Percentiles rank a stretch among this genome's conserved stretches.
phyloP scores from a whole-genome alignment of 257 asterid species.

The Verbascum thapsus region DNA sequence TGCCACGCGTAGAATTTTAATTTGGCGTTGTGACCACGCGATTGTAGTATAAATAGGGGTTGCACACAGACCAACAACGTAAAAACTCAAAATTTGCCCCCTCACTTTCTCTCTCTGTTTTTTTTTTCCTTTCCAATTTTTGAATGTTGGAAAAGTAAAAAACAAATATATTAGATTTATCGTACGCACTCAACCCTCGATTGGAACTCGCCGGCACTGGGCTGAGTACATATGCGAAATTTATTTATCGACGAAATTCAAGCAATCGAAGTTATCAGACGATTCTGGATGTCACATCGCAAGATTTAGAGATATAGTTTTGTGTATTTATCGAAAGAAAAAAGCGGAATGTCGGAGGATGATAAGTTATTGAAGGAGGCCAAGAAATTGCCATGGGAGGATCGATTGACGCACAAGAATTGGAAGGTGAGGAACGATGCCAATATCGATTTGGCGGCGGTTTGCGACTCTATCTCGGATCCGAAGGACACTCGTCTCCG shows the following conservation, averaged over 20 bases:
- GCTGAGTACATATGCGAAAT: conserved; percentile 27
- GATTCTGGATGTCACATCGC: conserved; percentile 15
- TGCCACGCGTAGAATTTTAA: background rate
- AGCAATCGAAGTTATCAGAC: conserved; percentile 23
- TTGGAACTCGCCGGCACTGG: conserved; percentile 47
- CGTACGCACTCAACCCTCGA: conserved; percentile 43
- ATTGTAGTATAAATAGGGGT: background rate
- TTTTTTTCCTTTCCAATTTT: conserved; percentile 16
- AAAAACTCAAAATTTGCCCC: conserved; percentile 39
- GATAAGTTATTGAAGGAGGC: conserved; percentile 99
- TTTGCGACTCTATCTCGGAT: conserved; percentile 87
- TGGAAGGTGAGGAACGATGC: conserved; percentile 99
- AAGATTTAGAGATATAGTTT: conserved; percentile 17
- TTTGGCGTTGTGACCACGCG: conserved; percentile 24
- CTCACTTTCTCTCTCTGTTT: conserved; percentile 27
- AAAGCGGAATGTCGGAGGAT: conserved; percentile 93
- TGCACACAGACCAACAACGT: conserved; percentile 29
- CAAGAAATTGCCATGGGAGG: conserved; percentile 97
- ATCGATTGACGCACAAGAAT: conserved; percentile 90
- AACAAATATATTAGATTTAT: conserved; percentile 30
- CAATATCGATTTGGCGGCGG: conserved; percentile 89
- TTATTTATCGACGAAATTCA: conserved; percentile 12
- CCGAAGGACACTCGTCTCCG: conserved; percentile 96
- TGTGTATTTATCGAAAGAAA: conserved; percentile 22
- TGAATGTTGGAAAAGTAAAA: conserved; percentile 6